Evolutionary conservation across 177 flowering plant genomes (phyloP).

Genomic region (Vitis hybrid): DNA sequence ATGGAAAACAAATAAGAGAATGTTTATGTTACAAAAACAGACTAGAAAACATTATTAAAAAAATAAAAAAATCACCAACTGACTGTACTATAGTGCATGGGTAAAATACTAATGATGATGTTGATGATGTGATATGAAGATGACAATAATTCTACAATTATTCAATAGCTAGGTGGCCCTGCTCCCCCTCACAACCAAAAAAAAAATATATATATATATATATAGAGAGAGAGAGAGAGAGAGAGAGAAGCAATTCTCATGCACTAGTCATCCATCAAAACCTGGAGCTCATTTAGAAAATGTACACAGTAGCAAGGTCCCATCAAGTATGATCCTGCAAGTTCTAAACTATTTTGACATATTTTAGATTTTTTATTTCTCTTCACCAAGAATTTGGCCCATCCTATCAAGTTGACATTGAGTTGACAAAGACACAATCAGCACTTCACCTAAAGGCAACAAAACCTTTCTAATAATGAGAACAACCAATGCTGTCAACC

Average conservation of each 20-base stretch:
- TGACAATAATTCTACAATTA: not conserved
- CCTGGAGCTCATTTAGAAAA: not conserved
- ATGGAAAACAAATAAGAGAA: not conserved
- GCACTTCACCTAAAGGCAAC: no score
- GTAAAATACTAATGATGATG: not conserved
- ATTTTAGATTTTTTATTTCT: no score
- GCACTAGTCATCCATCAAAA: not conserved
- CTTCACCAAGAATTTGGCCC: no score
- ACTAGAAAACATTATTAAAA: not conserved
- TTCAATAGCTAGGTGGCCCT: not conserved
- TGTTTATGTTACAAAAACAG: not conserved
- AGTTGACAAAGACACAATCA: no score
- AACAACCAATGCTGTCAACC: no score
- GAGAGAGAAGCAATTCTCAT: not conserved
- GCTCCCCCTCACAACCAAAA: not conserved
- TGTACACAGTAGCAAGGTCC: not conserved
- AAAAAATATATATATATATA: not conserved
- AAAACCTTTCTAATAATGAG: no score
- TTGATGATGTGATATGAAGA: not conserved
- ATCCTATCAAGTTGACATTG: no score
- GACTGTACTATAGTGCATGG: not conserved
- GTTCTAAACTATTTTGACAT: no score
- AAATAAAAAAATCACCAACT: not conserved
- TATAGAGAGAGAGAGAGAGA: no score
- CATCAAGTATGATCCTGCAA: no score